Conservation (phyloP, 2,329 filamentous ascomycete species). For the Fusarium illudens region DNA sequence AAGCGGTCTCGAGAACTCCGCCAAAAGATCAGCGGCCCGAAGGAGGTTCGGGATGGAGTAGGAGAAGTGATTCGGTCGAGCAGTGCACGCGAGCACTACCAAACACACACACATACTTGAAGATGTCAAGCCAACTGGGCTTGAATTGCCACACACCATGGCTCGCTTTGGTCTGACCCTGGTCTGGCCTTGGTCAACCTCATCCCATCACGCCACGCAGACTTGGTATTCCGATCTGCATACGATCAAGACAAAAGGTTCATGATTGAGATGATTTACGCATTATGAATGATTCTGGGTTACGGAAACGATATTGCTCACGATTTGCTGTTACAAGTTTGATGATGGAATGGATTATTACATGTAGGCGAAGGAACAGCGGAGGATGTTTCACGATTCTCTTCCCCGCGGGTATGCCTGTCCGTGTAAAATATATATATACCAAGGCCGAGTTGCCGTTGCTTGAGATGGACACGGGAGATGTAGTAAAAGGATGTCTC, state of each 20-base stretch:
- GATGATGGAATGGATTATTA: conserved; percentile 19
- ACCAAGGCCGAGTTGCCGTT: conserved; percentile 19
- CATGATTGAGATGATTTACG: conserved; percentile 41
- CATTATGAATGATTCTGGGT: conserved; percentile 35
- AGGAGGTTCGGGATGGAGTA: conserved; percentile 66
- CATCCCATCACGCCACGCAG: not conserved
- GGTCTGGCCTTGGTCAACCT: not conserved
- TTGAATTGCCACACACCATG: not conserved
- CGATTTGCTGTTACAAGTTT: conserved; percentile 27
- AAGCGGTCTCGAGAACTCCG: conserved; percentile 67
- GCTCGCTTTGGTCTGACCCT: too few species aligned
- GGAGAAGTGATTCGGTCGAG: conserved; percentile 63
- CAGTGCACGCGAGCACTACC: conserved; percentile 30
- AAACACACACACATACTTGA: conserved; percentile 11
- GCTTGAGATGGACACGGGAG: conserved; percentile 12
- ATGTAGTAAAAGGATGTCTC: conserved; percentile 6
- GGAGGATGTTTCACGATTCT: conserved; percentile 27
- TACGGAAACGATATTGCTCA: conserved; percentile 27
- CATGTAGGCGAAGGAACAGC: conserved; percentile 23
- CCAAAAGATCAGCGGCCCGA: conserved; percentile 67
- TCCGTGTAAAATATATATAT: conserved; percentile 35
- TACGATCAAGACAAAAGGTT: conserved; percentile 30
- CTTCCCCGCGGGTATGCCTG: conserved; percentile 10
- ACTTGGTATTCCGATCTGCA: not conserved
- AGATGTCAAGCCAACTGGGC: not conserved